Percentiles rank a stretch among this genome's conserved stretches.
Conservation (phyloP, 352 stramenopile genomes). For the Phytopythium montanum region DNA sequence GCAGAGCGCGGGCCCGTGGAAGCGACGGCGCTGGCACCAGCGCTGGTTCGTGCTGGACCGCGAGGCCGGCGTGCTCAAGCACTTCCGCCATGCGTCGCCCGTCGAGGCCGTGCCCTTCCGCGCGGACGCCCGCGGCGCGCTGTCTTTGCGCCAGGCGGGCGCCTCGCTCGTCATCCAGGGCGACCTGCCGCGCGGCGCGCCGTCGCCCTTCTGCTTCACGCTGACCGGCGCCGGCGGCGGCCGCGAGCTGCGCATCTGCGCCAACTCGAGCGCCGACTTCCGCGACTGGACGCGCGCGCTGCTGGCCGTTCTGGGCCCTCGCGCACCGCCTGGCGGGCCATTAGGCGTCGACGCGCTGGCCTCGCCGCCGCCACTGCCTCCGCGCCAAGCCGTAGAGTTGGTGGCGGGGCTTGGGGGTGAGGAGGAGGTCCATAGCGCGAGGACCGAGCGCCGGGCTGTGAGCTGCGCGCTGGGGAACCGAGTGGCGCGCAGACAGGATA, state of each 20-base stretch:
- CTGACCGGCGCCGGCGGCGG: slow-evolving; percentile 32
- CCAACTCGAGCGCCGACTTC: slow-evolving; percentile 69
- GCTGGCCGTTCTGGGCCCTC: slow-evolving; percentile 56
- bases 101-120: slow-evolving; percentile 46
- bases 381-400: not conserved
- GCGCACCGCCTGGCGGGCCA: slow-evolving; percentile 3
- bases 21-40: slow-evolving; percentile 77
- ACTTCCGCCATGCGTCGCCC: slow-evolving; percentile 68
- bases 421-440: not conserved
- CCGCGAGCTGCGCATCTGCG: slow-evolving; percentile 51
- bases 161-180: slow-evolving; percentile 70
- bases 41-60: slow-evolving; percentile 76
- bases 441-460: not conserved
- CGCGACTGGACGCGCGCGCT: slow-evolving; percentile 73
- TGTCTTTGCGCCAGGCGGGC: slow-evolving; percentile 39
- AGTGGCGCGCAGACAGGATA: slow-evolving; percentile 4
- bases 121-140: slow-evolving; percentile 52
- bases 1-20: slow-evolving; percentile 77
- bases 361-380: slow-evolving; percentile 2
- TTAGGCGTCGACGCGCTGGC: not conserved
- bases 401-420: not conserved
- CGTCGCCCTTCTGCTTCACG: slow-evolving; percentile 80
- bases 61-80: slow-evolving; percentile 58
- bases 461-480: not conserved
- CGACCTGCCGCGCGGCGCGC: slow-evolving; percentile 59